Evolutionary conservation across 164 flowering plant species (phyloP), one percentile per base, ranked within the genome.

Genomic region (Tetracentron sinense): DNA sequence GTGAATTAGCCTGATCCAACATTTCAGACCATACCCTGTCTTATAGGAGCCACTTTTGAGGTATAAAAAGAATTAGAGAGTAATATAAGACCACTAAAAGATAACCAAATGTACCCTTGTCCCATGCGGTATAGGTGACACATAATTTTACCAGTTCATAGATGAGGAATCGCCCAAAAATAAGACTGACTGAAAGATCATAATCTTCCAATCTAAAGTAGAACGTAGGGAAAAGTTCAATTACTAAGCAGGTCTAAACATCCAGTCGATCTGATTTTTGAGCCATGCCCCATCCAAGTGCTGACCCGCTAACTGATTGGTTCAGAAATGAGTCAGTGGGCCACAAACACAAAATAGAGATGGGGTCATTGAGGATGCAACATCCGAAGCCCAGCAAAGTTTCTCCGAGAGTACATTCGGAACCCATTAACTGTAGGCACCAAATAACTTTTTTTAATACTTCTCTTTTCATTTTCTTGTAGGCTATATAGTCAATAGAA

Each of bases 201-300:
- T 52, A 52, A 52, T 52, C 30, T 52, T 25, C 15, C 25, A 52
- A 3, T 25, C 23, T 21, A 7, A 12, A 44, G 7, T 38, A 15
- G 19, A 58, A 38, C 5, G 6, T 4, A 57, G 28, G 7, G 23
- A 57, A 35, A 23, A 20, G 6, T 35, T 55, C 25, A 16, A 57
- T 12, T 7, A 57, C 16, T n/a, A 0, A 31, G 44, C 58, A 11
- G 21, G 17, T 54, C 28, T 14, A 31, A 31, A n/a, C 8, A 5
- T 55, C 10, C 21, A 55, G 25, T 56, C 59, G 10, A 3, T 42
- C n/a, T 49, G 23, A 21, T 5, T 49, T 49, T 49, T 21, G 25
- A 49, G 52, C 52, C 52, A 49, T 49, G 52, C 52, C 52, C 25
- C 52, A n/a, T 20, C 25, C 23, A 49, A 49, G 52, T 20, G 22